phyloP scores from a whole-genome alignment of 352 stramenopile species.

The Globisporangium lucens region DNA sequence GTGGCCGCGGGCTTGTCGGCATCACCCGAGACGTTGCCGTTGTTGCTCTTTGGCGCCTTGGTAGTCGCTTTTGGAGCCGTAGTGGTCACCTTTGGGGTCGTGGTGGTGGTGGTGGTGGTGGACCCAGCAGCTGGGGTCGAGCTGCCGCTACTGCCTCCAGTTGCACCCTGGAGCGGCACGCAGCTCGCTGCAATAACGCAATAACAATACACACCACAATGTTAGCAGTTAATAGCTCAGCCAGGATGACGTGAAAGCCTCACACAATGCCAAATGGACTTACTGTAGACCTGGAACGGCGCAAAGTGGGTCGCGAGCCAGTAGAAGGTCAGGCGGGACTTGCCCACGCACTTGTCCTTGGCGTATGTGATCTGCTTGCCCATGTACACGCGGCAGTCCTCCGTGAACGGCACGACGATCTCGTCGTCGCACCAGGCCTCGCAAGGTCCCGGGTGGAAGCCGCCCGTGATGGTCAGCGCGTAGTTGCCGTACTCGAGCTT shows the following conservation, averaged over 20 bases:
- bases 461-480: no score
- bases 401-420: neutral
- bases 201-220: neutral
- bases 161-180: neutral
- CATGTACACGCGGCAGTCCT: constrained; percentile 4
- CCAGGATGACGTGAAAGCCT: neutral
- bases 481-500: no score
- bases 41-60: neutral
- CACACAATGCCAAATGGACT: neutral
- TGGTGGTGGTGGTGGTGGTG: neutral
- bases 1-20: constrained; percentile 19
- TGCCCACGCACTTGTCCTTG: constrained; percentile 27
- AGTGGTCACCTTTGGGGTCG: neutral
- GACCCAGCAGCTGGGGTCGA: neutral
- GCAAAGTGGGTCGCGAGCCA: constrained; percentile 28
- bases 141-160: neutral
- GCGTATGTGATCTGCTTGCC: constrained; percentile 27
- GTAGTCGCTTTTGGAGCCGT: neutral
- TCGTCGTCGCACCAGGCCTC: neutral
- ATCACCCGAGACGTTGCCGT: neutral
- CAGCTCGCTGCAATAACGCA: neutral
- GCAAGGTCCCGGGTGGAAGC: neutral
- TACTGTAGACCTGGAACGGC: constrained; percentile 17
- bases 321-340: constrained; percentile 33
- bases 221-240: neutral